These are phyloP conservation scores for Trichoderma guizhouense DNA, from an alignment of 2,329 filamentous ascomycete species.

Conservation along the genomic window DNA sequence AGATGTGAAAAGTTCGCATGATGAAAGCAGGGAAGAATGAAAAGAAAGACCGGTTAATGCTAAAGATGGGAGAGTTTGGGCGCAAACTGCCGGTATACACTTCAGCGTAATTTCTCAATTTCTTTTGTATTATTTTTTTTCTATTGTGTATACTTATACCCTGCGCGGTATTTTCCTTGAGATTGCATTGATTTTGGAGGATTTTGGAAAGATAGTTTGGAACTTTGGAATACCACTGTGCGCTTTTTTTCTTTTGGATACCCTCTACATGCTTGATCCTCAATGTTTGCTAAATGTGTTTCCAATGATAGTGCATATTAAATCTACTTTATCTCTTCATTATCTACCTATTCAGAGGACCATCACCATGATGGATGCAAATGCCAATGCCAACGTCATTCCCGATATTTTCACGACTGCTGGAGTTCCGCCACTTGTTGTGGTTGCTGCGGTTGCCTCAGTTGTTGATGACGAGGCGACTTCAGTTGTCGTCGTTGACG, in stretches of 20 bases:
- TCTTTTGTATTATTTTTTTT: not conserved
- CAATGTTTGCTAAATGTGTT: not conserved
- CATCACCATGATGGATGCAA: not conserved
- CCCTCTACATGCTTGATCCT: not conserved
- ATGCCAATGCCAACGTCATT: not conserved
- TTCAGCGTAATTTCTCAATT: not conserved
- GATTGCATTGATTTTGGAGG: not conserved
- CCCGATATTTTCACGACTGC: not conserved
- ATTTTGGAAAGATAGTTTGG: constrained; percentile 5
- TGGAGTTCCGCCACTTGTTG: not conserved
- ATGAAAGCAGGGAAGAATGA: not conserved
- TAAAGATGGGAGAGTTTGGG: not conserved
- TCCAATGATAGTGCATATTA: not conserved
- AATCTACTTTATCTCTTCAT: not conserved
- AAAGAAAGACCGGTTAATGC: not conserved
- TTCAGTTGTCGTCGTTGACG: not conserved
- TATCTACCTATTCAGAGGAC: not conserved
- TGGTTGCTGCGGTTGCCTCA: not conserved
- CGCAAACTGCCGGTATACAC: not conserved
- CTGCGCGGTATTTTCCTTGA: not conserved
- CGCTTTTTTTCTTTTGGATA: not conserved
- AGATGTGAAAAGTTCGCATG: not conserved
- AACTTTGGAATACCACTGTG: constrained; percentile 13
- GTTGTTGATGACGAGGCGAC: not conserved
- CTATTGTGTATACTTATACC: constrained; percentile 12